phyloP scores from a whole-genome alignment of 345 rosid species.

The Gynandropsis gynandra region DNA sequence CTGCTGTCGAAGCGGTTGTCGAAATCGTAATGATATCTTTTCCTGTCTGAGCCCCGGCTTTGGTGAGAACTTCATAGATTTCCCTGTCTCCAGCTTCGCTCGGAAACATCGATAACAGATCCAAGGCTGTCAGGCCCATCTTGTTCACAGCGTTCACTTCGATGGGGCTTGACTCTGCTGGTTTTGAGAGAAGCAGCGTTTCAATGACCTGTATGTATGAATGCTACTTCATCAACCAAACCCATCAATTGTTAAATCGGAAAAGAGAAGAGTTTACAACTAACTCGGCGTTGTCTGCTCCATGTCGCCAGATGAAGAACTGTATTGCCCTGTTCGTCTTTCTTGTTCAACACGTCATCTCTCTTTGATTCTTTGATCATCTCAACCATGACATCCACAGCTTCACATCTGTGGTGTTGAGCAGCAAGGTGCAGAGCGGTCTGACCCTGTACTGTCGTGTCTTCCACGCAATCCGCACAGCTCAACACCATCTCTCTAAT shows the following conservation, averaged over 20 bases:
- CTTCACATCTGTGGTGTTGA: constrained; percentile 26
- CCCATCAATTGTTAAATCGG: too few relatives aligned
- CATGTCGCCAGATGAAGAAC: constrained; percentile 38
- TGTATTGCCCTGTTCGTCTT: constrained; percentile 38
- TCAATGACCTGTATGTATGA: constrained; percentile 37
- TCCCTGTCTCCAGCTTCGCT: constrained; percentile 57
- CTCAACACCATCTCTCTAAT: constrained; percentile 29
- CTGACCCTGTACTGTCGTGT: constrained; percentile 32
- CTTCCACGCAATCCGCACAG: constrained; percentile 33
- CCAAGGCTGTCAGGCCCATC: constrained; percentile 41
- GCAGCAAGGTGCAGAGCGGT: constrained; percentile 42
- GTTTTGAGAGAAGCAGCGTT: constrained; percentile 28
- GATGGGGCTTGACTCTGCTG: constrained; percentile 14
- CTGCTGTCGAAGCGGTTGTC: constrained; percentile 20
- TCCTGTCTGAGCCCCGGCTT: constrained; percentile 34
- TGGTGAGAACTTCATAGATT: constrained; percentile 33
- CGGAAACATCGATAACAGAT: constrained; percentile 39
- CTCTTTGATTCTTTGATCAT: constrained; percentile 29
- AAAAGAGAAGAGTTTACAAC: constrained; percentile 1
- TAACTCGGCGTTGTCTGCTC: constrained; percentile 36
- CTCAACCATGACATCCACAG: constrained; percentile 25
- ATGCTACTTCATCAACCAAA: too few relatives aligned
- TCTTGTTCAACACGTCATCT: constrained; percentile 25
- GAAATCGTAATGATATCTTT: constrained; percentile 21
- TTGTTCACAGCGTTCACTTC: constrained; percentile 40